Base-by-base conservation (phyloP, 108 stramenopile species). In the Conticribra guillardii region DNA sequence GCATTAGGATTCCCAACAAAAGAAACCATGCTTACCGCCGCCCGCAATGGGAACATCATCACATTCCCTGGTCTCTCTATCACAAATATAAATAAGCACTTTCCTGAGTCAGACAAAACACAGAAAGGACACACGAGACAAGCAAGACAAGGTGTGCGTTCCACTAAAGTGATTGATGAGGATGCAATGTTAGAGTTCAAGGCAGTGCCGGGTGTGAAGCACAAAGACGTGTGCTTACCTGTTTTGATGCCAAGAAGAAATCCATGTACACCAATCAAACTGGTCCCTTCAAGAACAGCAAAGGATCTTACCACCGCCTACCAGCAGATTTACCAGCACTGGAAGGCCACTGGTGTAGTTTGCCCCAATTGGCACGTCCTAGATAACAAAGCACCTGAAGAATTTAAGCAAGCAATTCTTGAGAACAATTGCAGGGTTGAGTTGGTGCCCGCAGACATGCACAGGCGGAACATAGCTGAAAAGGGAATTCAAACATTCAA, bases 401-500 rank as follows among this genome's bases (percentile, higher is more conserved):
- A n/a, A n/a, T n/a, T n/a, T n/a, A n/a, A n/a, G n/a, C n/a, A n/a
- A n/a, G n/a, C n/a, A n/a, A n/a, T n/a, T n/a, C n/a, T n/a, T 46
- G 54, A 53, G 80, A 27, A 33, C n/a, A n/a, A n/a, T n/a, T n/a
- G n/a, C n/a, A n/a, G n/a, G n/a, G n/a, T n/a, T n/a, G n/a, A n/a
- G n/a, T n/a, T n/a, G n/a, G n/a, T n/a, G n/a, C n/a, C n/a, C n/a
- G 69, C n/a, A n/a, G n/a, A n/a, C n/a, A n/a, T n/a, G n/a, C n/a
- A n/a, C n/a, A n/a, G n/a, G n/a, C n/a, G n/a, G 52, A 86, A 87
- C 65, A 59, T 68, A 21, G 86, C 86, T 0, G 78, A 87, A 56
- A 69, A 73, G 48, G 86, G 83, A 28, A 87, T 87, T 23, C 83
- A 69, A 44, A 87, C 85, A 3, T 87, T 81, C 57, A 76, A 81